phyloP scores from a whole-genome alignment of 148 eudicot species.

The Nepenthes gracilis region DNA sequence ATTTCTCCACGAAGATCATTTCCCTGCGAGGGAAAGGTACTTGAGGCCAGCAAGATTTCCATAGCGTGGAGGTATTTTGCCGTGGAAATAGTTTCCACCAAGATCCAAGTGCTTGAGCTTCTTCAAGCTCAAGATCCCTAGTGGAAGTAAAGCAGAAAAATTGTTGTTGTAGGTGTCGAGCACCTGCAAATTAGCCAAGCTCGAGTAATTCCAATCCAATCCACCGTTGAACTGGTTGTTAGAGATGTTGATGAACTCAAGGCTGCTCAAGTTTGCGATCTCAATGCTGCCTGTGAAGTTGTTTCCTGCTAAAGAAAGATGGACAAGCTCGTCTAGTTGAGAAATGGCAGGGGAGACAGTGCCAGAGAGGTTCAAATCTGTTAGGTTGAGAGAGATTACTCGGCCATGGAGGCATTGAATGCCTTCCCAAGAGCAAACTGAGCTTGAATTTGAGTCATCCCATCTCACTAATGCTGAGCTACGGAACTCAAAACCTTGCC shows the following conservation, averaged over 20 bases:
- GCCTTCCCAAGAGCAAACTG: constrained; percentile 69
- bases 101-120: constrained; percentile 52
- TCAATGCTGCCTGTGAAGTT: constrained; percentile 61
- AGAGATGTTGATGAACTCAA: constrained; percentile 57
- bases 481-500: constrained; percentile 34
- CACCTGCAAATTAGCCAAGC: constrained; percentile 33
- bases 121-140: constrained; percentile 17
- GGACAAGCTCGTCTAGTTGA: constrained; percentile 36
- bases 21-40: constrained; percentile 46
- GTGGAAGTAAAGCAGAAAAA: constrained; percentile 42
- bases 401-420: constrained; percentile 45
- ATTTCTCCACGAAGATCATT: constrained; percentile 40
- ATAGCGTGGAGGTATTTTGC: constrained; percentile 36
- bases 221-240: constrained; percentile 47
- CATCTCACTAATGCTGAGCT: constrained; percentile 22
- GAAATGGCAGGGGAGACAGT: constrained; percentile 49
- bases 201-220: constrained; percentile 38
- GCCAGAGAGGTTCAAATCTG: constrained; percentile 55
- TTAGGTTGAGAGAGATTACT: constrained; percentile 51
- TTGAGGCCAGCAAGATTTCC: constrained; percentile 27
- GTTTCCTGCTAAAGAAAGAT: constrained; percentile 63
- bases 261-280: constrained; percentile 23
- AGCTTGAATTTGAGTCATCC: constrained; percentile 45
- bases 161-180: constrained; percentile 75
- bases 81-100: constrained; percentile 74